A percentile compares a stretch with the other conserved stretches of the same genome.
phyloP scores from a whole-genome alignment of 441 rosid genomes.

The Iberis amara region DNA sequence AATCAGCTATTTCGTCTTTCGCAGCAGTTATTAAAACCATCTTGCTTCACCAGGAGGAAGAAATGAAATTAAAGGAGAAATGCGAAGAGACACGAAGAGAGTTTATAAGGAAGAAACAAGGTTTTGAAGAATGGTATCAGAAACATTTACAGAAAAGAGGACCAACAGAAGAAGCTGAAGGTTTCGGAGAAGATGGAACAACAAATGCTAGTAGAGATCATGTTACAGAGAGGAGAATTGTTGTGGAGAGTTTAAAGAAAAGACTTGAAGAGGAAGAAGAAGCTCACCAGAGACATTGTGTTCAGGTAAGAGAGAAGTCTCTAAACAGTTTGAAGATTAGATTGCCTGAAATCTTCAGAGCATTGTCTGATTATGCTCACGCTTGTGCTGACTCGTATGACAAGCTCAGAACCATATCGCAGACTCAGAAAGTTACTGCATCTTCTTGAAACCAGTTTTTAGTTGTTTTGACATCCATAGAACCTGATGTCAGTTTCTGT shows the following conservation, averaged over 20 bases:
- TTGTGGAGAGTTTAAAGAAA: conserved; percentile 64
- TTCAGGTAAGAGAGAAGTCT: conserved; percentile 88
- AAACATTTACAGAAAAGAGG: conserved; percentile 39
- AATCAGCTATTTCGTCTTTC: conserved; percentile 50
- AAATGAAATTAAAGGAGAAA: conserved; percentile 54
- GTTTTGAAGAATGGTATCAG: conserved; percentile 56
- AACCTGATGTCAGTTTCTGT: too few relatives aligned
- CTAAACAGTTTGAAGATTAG: conserved; percentile 68
- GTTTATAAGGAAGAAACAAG: conserved; percentile 44
- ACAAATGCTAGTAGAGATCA: conserved; percentile 43
- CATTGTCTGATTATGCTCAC: conserved; percentile 64
- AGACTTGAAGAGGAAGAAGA: conserved; percentile 67
- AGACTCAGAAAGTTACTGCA: conserved; percentile 29
- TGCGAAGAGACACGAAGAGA: conserved; percentile 53
- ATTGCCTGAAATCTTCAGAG: conserved; percentile 77
- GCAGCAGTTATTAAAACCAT: conserved; percentile 46
- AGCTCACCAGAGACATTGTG: conserved; percentile 60
- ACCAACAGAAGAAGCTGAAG: conserved; percentile 34
- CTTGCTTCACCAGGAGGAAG: conserved; percentile 52
- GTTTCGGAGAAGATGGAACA: conserved; percentile 36
- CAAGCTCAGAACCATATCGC: conserved; percentile 43
- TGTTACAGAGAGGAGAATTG: conserved; percentile 60
- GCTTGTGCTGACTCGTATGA: conserved; percentile 61
- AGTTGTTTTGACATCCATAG: neutral
- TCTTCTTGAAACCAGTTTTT: conserved; percentile 20